Evolutionary conservation across 768 basidiomycete genomes (phyloP).

Genomic region (Hemileccinum rubropunctum): DNA sequence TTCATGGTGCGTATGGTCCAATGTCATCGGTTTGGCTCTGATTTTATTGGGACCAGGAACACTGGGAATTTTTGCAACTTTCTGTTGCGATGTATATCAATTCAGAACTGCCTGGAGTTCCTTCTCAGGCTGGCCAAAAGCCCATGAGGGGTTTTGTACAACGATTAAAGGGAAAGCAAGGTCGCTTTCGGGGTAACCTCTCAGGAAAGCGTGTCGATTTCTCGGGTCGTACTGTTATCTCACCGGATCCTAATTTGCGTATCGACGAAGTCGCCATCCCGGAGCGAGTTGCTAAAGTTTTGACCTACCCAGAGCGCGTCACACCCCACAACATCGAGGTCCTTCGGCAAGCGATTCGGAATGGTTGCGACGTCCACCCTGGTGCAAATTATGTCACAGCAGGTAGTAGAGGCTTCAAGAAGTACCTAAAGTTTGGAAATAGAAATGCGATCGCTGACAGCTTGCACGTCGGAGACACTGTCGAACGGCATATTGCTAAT

Average conservation of each 20-base stretch:
- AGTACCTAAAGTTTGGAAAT: constrained; percentile 87
- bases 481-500: constrained; percentile 92
- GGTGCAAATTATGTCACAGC: constrained; percentile 93
- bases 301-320: constrained; percentile 96
- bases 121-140: constrained; percentile 82
- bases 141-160: constrained; percentile 98
- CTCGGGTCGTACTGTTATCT: constrained; percentile 97
- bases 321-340: constrained; percentile 84
- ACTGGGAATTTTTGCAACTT: constrained; percentile 97
- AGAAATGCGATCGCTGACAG: constrained; percentile 76
- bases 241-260: constrained; percentile 96
- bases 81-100: constrained; percentile 98
- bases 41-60: constrained; percentile 54
- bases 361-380: constrained; percentile 88
- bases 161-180: constrained; percentile 97
- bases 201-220: constrained; percentile 99
- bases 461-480: constrained; percentile 83
- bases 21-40: neutral
- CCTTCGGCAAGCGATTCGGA: constrained; percentile 74
- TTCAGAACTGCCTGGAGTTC: constrained; percentile 92
- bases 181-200: constrained; percentile 96
- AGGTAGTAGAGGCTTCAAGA: constrained; percentile 77
- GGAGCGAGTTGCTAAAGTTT: constrained; percentile 87
- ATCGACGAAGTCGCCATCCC: constrained; percentile 99
- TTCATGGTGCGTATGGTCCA: constrained; percentile 62